Conservation (phyloP, 2,329 filamentous ascomycete species). For the Diplodia mutila region DNA sequence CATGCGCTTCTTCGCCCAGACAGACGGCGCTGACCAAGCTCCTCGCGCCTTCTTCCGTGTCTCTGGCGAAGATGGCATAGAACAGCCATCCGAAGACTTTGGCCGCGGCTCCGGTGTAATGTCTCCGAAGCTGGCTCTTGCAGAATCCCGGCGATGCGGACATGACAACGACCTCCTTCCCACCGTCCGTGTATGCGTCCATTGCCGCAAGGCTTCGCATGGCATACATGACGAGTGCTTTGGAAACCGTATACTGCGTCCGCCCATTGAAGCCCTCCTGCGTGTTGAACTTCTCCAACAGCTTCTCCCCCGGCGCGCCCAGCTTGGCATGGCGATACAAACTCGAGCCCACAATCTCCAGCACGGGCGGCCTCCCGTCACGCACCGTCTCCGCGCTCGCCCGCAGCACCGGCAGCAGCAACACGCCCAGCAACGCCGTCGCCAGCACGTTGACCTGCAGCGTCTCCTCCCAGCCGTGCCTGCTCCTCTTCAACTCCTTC, state of each 20-base stretch:
- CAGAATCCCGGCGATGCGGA: constrained; percentile 29
- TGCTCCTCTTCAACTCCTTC: constrained; percentile 26
- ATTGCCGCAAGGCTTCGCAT: constrained; percentile 13
- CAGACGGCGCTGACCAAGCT: constrained; percentile 45
- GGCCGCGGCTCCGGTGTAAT: constrained; percentile 33
- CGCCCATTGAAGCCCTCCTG: constrained; percentile 1
- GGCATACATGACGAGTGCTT: constrained; percentile 5
- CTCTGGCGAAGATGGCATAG: constrained; percentile 38
- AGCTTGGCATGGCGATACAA: constrained; percentile 24
- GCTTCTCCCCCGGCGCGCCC: not conserved
- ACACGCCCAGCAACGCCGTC: constrained; percentile 42
- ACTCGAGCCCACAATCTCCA: constrained; percentile 28
- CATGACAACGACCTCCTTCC: constrained; percentile 28
- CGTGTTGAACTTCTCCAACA: constrained; percentile 3
- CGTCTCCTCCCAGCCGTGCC: constrained; percentile 37
- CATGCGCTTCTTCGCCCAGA: constrained; percentile 40
- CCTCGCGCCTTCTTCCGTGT: constrained; percentile 46
- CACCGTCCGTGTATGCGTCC: not conserved
- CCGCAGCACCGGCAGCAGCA: constrained; percentile 36
- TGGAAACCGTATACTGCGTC: constrained; percentile 8
- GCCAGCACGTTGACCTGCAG: constrained; percentile 47
- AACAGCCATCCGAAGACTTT: constrained; percentile 27
- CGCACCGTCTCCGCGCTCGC: not conserved
- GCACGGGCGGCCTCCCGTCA: constrained; percentile 12
- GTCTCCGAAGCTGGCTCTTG: constrained; percentile 27